Base-by-base conservation (phyloP, 2,329 filamentous ascomycete species). In the Trichoderma semiorbis region DNA sequence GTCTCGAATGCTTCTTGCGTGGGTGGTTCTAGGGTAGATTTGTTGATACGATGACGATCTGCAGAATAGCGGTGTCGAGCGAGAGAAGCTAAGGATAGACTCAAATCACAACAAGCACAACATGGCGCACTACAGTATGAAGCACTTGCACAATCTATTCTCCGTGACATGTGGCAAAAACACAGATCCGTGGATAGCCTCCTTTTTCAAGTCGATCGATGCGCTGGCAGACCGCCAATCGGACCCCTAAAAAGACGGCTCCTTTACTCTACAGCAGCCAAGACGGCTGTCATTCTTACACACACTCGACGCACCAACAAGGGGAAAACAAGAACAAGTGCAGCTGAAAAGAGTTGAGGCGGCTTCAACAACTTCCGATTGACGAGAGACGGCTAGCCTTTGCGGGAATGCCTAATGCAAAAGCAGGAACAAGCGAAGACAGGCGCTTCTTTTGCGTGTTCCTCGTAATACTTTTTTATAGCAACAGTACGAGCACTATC, bases 171-270 rank as follows among this genome's bases (percentile, higher is more conserved):
- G 50, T 58, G 64, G 64, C 50, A 67, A 67, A 67, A 55, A 24
- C 16, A 7, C 30, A 57, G 43, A 50, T 43, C 39, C 3, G 7
- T n/a, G 39, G 39, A 43, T 61, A 34, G 7, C 30, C 47, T 67
- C 64, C 53, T n/a, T 21, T 21, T 43, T 24, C 3, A 18, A n/a
- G 39, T 28, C 36, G 66, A 69, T 69, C 57, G 43, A 26, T 69
- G 55, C 34, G 55, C 5, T 69, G 66, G 39, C 66, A 26, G 66
- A 69, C 66, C 66, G 66, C 66, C 66, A 61, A 36, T 69, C 28
- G 36, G 66, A 24, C 32, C 55, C 55, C 18, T n/a, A 21, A 7
- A 43, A 30, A 30, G 53, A 28, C 18, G 24, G 11, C 50, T 24
- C 28, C 3, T 21, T 14, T 43, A 43, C 39, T 39, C 3, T 39